Base-by-base conservation (phyloP, 495 filamentous ascomycete genomes). In the Viridothelium virens region DNA sequence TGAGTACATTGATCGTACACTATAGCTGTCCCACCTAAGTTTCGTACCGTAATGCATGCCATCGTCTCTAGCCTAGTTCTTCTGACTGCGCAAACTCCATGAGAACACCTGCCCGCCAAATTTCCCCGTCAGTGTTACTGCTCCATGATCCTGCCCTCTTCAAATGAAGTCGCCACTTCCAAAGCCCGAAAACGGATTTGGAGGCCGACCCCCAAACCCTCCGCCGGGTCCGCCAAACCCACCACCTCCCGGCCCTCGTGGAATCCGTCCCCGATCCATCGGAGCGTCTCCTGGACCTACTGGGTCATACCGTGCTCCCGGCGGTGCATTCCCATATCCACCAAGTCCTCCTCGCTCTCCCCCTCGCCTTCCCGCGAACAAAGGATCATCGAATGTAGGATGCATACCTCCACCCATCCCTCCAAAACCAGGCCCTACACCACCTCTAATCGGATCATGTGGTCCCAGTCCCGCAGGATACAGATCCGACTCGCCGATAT, bases 371-470 rank as follows among this genome's bases (percentile, higher is more conserved):
- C 48, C 48, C 5, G 65, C 84, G 74, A 97, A 97, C 70, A 97
- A 75, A 37, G 91, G 91, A 75, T 97, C 94, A 72, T 97, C 91
- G 71, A 96, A 92, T 0, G 91, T 95, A 0, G 94, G 94, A 77
- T 97, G 90, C 94, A 97, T 97, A 2, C 94, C 94, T 50, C 87
- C 85, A 3, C 83, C 83, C 2, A 78, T 77, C 46, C 75, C 73
- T 16, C 81, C 80, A 39, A 79, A 73, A 1, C 85, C 78, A 65
- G 82, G 81, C 2, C 77, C 64, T 1, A 91, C 82, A 11, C 82
- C 79, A 6, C 86, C 86, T 25, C 88, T 76, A 3, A 96, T 72
- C 1, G 92, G 91, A 77, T 96, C 91, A 73, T 91, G 75, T 0
- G 92, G 93, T 0, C 91, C 94, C 11, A 97, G 74, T 12, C 93